Evolutionary conservation across 2,329 filamentous ascomycete species (phyloP), one percentile per base, ranked within the genome.

Genomic region (Fusarium paranaense): DNA sequence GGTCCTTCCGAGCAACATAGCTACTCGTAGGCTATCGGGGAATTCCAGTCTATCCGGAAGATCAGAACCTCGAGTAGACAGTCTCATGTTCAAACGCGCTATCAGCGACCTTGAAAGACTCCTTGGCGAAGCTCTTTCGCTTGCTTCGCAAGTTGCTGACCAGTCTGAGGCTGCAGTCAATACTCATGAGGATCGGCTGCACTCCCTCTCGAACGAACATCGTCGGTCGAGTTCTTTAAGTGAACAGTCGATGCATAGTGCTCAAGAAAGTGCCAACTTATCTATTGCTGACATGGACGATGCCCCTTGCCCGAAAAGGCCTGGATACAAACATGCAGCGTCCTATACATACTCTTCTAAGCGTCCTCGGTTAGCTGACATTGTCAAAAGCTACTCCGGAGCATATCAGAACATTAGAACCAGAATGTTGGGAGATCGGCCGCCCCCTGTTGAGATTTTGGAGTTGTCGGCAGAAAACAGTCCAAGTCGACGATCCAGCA

Each of bases 21-120:
- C 71, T 22, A 72, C 74, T 25, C 73, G 74, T 30, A 70, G 58
- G 37, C 69, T 65, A 33, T 77, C 72, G 1, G 66, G 63, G 9
- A 67, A 69, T 18, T 75, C 77, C 18, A 60, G 63, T 9, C 42
- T 73, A 10, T 76, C 78, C 27, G 70, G 73, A 14, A 74, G 67
- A 13, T 73, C 73, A n/a, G 71, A 77, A 18, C 62, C 72, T 9
- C 76, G 62, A 10, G 69, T 81, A 35, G 79, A 82, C 42, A 74
- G 76, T 4, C 35, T 70, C 27, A 64, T 69, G 9, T 84, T 86
- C 69, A 82, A 81, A 50, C 80, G 75, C 7, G 81, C 83, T 4
- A 79, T 86, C 38, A 79, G 79, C 38, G 83, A 87, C 66, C 78
- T 88, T 30, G 86, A 89, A 67, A 80, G 83, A 27, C 82, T 89